phyloP scores from a whole-genome alignment of 2,329 filamentous ascomycete genomes.

The Colletotrichum orchidophilum region DNA sequence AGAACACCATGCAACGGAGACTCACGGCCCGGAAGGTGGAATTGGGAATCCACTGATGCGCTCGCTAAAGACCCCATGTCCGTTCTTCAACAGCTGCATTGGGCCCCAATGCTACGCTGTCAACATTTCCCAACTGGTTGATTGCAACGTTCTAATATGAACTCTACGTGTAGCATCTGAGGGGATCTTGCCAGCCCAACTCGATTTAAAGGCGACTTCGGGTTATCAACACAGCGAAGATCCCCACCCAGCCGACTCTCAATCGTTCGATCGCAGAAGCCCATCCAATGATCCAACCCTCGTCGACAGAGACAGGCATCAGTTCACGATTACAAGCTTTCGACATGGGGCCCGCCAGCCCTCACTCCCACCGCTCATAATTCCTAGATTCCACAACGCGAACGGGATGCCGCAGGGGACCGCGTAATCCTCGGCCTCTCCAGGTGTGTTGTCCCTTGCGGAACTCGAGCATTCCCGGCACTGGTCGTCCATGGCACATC shows the following conservation, averaged over 20 bases:
- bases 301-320: background rate
- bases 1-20: background rate
- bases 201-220: background rate
- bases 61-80: slow-evolving; percentile 15
- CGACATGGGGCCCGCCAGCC: background rate
- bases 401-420: slow-evolving; percentile 2
- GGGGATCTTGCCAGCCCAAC: background rate
- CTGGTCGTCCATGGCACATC: background rate
- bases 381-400: background rate
- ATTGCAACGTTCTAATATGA: slow-evolving; percentile 11
- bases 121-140: slow-evolving; percentile 1
- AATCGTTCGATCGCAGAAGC: slow-evolving; percentile 5
- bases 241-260: background rate
- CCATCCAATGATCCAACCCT: background rate
- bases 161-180: background rate
- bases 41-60: slow-evolving; percentile 17
- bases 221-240: background rate
- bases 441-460: background rate
- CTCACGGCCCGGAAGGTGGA: background rate
- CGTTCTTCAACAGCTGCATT: background rate
- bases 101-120: slow-evolving; percentile 7
- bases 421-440: slow-evolving; percentile 1
- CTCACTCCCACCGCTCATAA: background rate
- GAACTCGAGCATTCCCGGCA: background rate
- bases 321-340: slow-evolving; percentile 4